Conservation (phyloP, 371 early-diverging fungal species). For the Thermomucor indicae-seudaticae region DNA sequence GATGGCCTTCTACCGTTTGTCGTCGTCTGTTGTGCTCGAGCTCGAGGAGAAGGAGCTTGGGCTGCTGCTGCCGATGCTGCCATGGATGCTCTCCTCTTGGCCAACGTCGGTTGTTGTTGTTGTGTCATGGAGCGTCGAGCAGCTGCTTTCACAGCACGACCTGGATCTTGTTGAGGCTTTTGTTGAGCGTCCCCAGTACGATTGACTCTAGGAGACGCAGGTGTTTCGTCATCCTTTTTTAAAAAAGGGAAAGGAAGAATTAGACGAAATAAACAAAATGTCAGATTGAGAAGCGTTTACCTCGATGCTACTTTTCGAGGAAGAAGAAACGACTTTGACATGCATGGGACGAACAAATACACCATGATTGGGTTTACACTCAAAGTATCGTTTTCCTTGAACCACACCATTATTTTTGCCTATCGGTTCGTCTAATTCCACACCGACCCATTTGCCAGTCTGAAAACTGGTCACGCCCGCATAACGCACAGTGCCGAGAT, state of each 20-base stretch:
- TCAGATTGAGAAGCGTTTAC: background rate
- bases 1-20: background rate
- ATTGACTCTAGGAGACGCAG: conserved; percentile 14
- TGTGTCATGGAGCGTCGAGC: conserved; percentile 10
- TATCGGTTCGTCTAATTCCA: conserved; percentile 64
- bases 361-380: conserved; percentile 67
- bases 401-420: conserved; percentile 85
- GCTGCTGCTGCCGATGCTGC: conserved; percentile 6
- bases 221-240: conserved; percentile 1
- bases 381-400: conserved; percentile 79
- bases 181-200: conserved; percentile 7
- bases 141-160: conserved; percentile 9
- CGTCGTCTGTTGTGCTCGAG: background rate
- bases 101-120: conserved; percentile 5
- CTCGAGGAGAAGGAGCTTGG: conserved; percentile 10
- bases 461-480: conserved; percentile 70
- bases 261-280: background rate
- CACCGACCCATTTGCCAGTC: conserved; percentile 78
- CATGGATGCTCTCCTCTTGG: conserved; percentile 11
- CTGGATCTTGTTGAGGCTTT: conserved; percentile 12
- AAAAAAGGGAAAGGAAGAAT: background rate
- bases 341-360: conserved; percentile 81
- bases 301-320: conserved; percentile 1
- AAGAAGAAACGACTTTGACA: conserved; percentile 41
- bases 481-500: conserved; percentile 59